Evolutionary conservation across 1,139 yeast species (phyloP).

Genomic region (Entelexis paramagnoliae): DNA sequence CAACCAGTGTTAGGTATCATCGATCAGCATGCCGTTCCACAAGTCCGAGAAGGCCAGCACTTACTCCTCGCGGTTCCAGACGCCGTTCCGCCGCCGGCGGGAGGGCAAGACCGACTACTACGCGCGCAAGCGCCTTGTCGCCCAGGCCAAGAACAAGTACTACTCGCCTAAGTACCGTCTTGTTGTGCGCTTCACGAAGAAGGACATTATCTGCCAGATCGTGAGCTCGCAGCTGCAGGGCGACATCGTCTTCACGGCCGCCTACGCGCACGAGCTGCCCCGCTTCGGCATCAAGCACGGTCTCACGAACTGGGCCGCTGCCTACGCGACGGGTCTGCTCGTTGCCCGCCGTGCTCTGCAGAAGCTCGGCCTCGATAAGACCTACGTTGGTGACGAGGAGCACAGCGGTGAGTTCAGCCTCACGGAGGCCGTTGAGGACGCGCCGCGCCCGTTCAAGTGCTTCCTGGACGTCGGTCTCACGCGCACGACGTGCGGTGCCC

Average conservation of each 20-base stretch:
- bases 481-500: slow-evolving; percentile 99
- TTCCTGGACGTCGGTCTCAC: slow-evolving; percentile 98
- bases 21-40: slow-evolving; percentile 3
- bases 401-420: slow-evolving; percentile 98
- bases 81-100: slow-evolving; percentile 99
- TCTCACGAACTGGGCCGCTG: slow-evolving; percentile 99
- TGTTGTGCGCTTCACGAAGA: slow-evolving; percentile 99
- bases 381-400: slow-evolving; percentile 98
- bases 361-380: slow-evolving; percentile 97
- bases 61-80: slow-evolving; percentile 99
- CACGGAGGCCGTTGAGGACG: slow-evolving; percentile 99
- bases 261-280: slow-evolving; percentile 98
- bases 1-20: not conserved
- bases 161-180: slow-evolving; percentile 99
- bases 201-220: slow-evolving; percentile 96
- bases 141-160: slow-evolving; percentile 99
- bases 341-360: slow-evolving; percentile 98
- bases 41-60: slow-evolving; percentile 65
- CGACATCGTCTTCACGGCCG: slow-evolving; percentile 92
- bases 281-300: slow-evolving; percentile 96
- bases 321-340: slow-evolving; percentile 97
- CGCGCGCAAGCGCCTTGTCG: slow-evolving; percentile 99
- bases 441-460: slow-evolving; percentile 99
- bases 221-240: slow-evolving; percentile 95
- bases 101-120: slow-evolving; percentile 99